Evolutionary conservation across 768 basidiomycete genomes (phyloP).

Genomic region (Leccinum rimulosum): DNA sequence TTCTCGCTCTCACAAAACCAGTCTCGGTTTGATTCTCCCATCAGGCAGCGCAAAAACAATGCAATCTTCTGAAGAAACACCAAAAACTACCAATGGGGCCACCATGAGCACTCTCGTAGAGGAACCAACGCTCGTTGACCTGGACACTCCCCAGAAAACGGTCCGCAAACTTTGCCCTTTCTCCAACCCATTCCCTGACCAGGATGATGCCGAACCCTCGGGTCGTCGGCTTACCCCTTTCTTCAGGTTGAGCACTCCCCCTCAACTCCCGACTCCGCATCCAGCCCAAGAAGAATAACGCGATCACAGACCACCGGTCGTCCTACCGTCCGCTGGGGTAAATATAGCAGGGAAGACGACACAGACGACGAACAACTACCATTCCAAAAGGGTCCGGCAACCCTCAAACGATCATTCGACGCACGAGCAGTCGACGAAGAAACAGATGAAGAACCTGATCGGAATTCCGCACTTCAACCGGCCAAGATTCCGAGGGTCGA

Average conservation of each 20-base stretch:
- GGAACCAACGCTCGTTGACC: constrained; percentile 28
- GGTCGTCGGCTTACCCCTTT: constrained; percentile 20
- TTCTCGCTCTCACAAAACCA: not conserved
- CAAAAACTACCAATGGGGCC: constrained; percentile 19
- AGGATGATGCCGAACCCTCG: constrained; percentile 29
- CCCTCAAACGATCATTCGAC: constrained; percentile 34
- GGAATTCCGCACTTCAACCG: constrained; percentile 15
- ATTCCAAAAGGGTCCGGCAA: constrained; percentile 13
- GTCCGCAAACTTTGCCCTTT: constrained; percentile 29
- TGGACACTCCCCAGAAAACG: constrained; percentile 27
- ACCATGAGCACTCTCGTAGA: constrained; percentile 5
- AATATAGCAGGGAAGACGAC: constrained; percentile 31
- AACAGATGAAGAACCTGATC: constrained; percentile 32
- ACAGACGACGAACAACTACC: constrained; percentile 22
- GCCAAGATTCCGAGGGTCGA: constrained; percentile 33
- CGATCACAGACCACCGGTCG: constrained; percentile 36
- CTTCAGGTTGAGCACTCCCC: constrained; percentile 21
- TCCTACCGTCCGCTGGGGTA: constrained; percentile 34
- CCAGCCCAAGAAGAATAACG: constrained; percentile 28
- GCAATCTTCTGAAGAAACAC: constrained; percentile 22
- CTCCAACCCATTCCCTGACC: constrained; percentile 29
- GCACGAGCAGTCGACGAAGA: constrained; percentile 36
- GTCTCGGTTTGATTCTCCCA: constrained; percentile 27
- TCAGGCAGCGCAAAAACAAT: constrained; percentile 33
- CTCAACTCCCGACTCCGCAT: constrained; percentile 26